Evolutionary conservation across 441 rosid species (phyloP), one percentile per base, ranked within the genome.

Genomic region (Pelargonium citronellum): DNA sequence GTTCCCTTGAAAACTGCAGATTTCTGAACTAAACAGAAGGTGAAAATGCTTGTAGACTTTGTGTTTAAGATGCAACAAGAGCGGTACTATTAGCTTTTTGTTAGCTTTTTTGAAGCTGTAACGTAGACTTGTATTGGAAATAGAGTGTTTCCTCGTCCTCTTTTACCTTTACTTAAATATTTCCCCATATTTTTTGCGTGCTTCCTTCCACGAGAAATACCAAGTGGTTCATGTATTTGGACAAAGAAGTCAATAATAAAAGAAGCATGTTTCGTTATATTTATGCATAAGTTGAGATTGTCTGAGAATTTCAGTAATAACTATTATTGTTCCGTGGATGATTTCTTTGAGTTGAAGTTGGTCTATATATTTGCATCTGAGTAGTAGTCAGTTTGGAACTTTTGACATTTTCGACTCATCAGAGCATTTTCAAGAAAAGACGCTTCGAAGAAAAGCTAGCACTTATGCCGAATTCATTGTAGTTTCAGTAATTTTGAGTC

Each of bases 1-100:
- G 43, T 7, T 39, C 43, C 43, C 43, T 0, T 7, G 43, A 39
- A 39, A 34, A 34, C 39, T 71, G 64, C 67, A 66, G 71, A n/a
- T 41, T 47, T 46, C 67, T 73, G 74, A 61, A 78, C 44, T 17
- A 34, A 39, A 12, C 0, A 65, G 64, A 19, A 64, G 61, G 55
- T 61, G 71, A 47, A 64, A 7, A 62, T 30, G 37, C 30, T 64
- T 64, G 71, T 55, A 12, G 15, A 71, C 75, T 77, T 70, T 77
- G 77, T 76, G 58, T 73, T 73, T 73, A 76, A 73, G 72, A 67
- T 65, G 71, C 46, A 69, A 55, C 15, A 57, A 67, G 46, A 71
- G 69, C 39, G 73, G 67, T 68, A 66, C 63, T 55, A 22, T 4
- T 16, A 55, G 61, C 1, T 39, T 39, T 55, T 55, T 16, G 67